Conservation (phyloP, 768 basidiomycete genomes). For the Kwoniella newhampshirensis region DNA sequence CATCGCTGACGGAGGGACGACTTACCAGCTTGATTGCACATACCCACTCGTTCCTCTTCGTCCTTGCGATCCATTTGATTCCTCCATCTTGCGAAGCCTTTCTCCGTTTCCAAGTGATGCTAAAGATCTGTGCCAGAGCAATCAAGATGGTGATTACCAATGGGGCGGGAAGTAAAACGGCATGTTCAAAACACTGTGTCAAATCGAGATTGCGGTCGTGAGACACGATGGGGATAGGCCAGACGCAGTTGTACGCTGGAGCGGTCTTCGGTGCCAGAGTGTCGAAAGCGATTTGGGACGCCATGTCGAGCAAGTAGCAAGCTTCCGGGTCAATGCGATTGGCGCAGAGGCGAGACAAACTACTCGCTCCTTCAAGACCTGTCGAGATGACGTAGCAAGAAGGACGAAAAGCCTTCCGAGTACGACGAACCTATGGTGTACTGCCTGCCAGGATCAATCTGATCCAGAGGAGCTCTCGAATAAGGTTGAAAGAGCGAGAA, state of each 20-base stretch:
- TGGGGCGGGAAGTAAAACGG: constrained; percentile 62
- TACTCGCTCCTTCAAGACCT: background rate
- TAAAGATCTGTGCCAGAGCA: constrained; percentile 47
- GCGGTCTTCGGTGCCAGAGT: background rate
- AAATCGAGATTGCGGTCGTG: constrained; percentile 66
- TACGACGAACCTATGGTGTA: background rate
- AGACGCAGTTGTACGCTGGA: constrained; percentile 11
- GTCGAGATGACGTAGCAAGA: background rate
- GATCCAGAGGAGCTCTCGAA: too few relatives aligned
- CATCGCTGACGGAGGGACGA: constrained; percentile 15
- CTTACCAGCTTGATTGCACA: constrained; percentile 69
- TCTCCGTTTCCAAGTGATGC: constrained; percentile 26
- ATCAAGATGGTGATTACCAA: constrained; percentile 58
- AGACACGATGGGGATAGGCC: constrained; percentile 56
- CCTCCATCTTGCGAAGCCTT: constrained; percentile 53
- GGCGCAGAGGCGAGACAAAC: background rate
- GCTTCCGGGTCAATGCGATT: too few relatives aligned
- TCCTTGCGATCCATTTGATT: constrained; percentile 53
- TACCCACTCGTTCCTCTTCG: constrained; percentile 59
- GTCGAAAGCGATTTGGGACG: constrained; percentile 8
- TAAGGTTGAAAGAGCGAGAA: too few relatives aligned
- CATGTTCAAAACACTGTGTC: constrained; percentile 80
- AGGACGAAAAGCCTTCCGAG: background rate
- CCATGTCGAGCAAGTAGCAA: constrained; percentile 6
- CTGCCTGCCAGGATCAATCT: too few relatives aligned